These are phyloP conservation scores for Dactylellina parvicollis DNA, from an alignment of 2,329 filamentous ascomycete genomes.

Conservation along the genomic window DNA sequence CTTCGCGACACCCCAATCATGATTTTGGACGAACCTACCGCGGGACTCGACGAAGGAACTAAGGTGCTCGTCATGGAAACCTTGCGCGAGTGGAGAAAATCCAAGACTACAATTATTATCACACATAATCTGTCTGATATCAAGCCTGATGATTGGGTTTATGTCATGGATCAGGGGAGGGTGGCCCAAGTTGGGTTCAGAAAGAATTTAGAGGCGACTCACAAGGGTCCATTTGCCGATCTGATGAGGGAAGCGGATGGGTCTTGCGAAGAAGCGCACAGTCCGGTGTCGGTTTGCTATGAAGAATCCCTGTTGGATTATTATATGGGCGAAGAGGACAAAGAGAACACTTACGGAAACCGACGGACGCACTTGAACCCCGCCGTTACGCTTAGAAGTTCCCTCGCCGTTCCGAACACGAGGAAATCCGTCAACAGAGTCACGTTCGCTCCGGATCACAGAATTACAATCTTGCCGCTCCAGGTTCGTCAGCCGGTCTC, in stretches of 20 bases:
- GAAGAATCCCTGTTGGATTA: conserved; percentile 41
- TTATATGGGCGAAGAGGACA: conserved; percentile 36
- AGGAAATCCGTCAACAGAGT: conserved; percentile 39
- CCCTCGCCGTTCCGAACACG: conserved; percentile 8
- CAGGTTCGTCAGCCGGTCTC: not conserved
- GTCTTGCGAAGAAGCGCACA: conserved; percentile 25
- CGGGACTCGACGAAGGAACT: conserved; percentile 80
- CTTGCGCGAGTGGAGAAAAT: conserved; percentile 78
- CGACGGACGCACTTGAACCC: conserved; percentile 15
- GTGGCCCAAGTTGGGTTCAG: conserved; percentile 76
- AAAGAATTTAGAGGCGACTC: conserved; percentile 65
- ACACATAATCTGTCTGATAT: conserved; percentile 90
- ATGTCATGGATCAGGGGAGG: conserved; percentile 76
- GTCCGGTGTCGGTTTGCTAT: conserved; percentile 10
- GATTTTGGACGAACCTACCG: conserved; percentile 88
- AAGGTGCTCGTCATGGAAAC: conserved; percentile 75
- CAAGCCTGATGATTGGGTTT: conserved; percentile 76
- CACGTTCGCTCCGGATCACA: conserved; percentile 22
- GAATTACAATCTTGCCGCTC: not conserved
- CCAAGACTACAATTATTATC: conserved; percentile 89
- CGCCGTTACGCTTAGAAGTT: conserved; percentile 9
- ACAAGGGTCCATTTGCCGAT: conserved; percentile 65
- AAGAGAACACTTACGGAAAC: conserved; percentile 25
- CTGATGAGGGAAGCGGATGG: conserved; percentile 58
- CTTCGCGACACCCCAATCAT: conserved; percentile 81